Evolutionary conservation across 108 stramenopile species (phyloP), one percentile per base, ranked within the genome.

Genomic region (Ochromonas danica): DNA sequence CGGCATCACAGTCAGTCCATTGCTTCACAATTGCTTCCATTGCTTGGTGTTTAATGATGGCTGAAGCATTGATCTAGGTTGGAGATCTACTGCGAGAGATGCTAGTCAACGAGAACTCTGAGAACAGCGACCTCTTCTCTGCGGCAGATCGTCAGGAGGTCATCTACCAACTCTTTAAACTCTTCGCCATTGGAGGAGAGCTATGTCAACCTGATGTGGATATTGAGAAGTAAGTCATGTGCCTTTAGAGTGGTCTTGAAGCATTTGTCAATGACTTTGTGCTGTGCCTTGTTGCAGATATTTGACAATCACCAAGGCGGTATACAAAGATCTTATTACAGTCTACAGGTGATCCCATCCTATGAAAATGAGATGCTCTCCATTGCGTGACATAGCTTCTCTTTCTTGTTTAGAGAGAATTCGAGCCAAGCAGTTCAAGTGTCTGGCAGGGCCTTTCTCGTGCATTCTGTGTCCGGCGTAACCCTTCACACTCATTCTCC

Each of bases 181-280:
- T 71, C 40, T 41, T 80, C 42, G 71, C 45, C 0, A 71, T 80
- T 51, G 80, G 80, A 22, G 80, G 80, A 22, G 35, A 39, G 6
- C 42, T 80, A n/a, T 74, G 43, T 43, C 80, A 80, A 43, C 22
- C 80, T 3, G 80, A 80, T 1, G 71, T 60, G 31, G 57, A 71
- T 10, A 42, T 80, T 25, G 10, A 72, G 0, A 39, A 42, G 17
- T 79, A 79, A 33, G 25, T 36, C 3, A 33, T 62, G 31, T 38
- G 61, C 70, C 65, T 79, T 0, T 39, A 30, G 6, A 31, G 10
- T 27, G 30, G 43, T 33, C 62, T 62, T 39, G 63, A 78, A 39
- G 61, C 61, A 36, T 43, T 79, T 3, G 65, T 79, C 1, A 40
- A 71, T 70, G 79, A 62, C 36, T 42, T 79, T 14, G 22, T 6